These are phyloP conservation scores for Meyerozyma elateridarum DNA, from an alignment of 1,139 yeast species.

Conservation along the genomic window DNA sequence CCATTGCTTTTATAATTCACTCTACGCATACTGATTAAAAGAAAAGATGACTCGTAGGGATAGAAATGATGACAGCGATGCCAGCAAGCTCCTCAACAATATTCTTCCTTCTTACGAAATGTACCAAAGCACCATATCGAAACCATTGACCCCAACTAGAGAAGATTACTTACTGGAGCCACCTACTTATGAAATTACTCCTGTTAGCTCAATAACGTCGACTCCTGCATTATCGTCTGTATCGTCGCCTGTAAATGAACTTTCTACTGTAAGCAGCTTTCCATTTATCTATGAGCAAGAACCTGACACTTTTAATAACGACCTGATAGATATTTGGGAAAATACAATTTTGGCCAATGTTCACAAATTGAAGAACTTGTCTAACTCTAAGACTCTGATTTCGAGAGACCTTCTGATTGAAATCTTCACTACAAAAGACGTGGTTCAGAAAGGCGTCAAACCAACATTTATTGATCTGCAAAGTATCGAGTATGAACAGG, in stretches of 20 bases:
- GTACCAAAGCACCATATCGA: conserved; percentile 42
- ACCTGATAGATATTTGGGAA: conserved; percentile 36
- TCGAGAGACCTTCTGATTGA: conserved; percentile 28
- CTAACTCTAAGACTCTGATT: conserved; percentile 22
- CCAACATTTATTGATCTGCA: conserved; percentile 24
- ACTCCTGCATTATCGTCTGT: conserved; percentile 9
- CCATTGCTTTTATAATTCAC: no score
- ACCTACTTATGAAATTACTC: conserved; percentile 40
- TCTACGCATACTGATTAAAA: no score
- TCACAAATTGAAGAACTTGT: conserved; percentile 34
- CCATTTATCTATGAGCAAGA: conserved; percentile 1
- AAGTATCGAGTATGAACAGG: conserved; percentile 25
- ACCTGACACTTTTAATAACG: conserved; percentile 17
- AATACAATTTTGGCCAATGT: conserved; percentile 42
- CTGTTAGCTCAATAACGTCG: conserved; percentile 19
- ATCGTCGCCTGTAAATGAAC: conserved; percentile 10
- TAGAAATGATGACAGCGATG: conserved; percentile 1
- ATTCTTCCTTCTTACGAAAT: conserved; percentile 45
- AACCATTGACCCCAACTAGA: conserved; percentile 32
- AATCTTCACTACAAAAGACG: conserved; percentile 35
- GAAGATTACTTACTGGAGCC: conserved; percentile 42
- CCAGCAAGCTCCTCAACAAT: conserved; percentile 32
- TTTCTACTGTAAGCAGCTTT: conserved; percentile 1
- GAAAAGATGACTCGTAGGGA: no score
- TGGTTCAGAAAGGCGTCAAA: conserved; percentile 38